Percentiles rank a stretch among this genome's conserved stretches.
phyloP scores from a whole-genome alignment of 106 monocot species.

The Dendrobium chrysotoxum region DNA sequence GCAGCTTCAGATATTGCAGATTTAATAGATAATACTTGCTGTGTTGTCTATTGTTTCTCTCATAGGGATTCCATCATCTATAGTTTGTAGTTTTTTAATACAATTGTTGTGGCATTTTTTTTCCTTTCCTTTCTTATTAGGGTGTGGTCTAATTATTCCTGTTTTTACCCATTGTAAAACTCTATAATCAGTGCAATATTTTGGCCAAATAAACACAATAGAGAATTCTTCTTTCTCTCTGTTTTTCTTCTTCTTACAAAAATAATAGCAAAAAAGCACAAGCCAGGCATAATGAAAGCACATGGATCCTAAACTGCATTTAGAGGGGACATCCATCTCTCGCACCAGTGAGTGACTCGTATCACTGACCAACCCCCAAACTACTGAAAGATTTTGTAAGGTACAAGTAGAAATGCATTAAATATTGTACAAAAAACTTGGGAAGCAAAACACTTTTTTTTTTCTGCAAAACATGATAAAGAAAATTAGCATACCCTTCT shows the following conservation, averaged over 20 bases:
- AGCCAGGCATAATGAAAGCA: neutral
- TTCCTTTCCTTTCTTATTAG: neutral
- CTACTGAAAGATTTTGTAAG: neutral
- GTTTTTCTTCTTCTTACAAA: neutral
- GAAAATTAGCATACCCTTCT: constrained; percentile 27
- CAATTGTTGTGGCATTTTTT: neutral
- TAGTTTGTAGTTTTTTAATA: neutral
- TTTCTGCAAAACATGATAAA: neutral
- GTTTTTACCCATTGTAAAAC: neutral
- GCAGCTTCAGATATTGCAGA: no score
- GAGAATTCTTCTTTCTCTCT: no score
- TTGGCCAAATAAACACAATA: neutral
- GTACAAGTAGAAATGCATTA: neutral
- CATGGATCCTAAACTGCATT: neutral
- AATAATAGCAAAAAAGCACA: neutral
- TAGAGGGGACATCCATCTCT: neutral
- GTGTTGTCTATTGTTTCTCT: no score
- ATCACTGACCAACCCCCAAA: neutral
- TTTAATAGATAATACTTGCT: no score
- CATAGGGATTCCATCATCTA: no score
- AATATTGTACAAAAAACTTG: neutral
- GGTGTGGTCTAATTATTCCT: neutral
- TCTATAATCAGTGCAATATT: neutral
- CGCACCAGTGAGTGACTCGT: neutral
- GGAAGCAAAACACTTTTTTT: neutral